Evolutionary conservation across 2,329 filamentous ascomycete species (phyloP), one percentile per base, ranked within the genome.

Genomic region (Aspergillus floridensis): DNA sequence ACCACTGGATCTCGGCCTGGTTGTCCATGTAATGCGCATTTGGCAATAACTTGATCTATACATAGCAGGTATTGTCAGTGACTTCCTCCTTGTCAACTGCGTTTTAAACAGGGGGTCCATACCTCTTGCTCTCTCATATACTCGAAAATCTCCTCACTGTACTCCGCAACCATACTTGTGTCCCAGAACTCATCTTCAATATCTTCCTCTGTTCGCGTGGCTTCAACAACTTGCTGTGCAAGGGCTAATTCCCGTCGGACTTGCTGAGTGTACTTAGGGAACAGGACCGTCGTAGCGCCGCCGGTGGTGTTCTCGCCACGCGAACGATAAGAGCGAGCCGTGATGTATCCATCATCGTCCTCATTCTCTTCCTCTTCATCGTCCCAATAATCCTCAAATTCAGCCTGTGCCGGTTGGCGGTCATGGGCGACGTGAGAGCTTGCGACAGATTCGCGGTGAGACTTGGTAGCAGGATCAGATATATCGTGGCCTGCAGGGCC

Each of bases 1-100:
- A 96, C 95, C 95, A 99, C 73, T 96, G 91, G 59, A 99, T 96
- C 76, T 98, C 93, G n/a, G 89, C 88, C 75, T 99, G 95, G 66
- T 90, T 88, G 63, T 96, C 92, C 93, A 99, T 99, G 81, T 99
- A 99, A 74, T 95, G 86, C 3, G 92, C 83, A 70, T 95, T 93
- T 1, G 95, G 95, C 46, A 93, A 82, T 86, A 97, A 90, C 67
- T 82, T 87, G 74, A 82, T 85, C 90, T 92, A 72, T 59, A n/a
- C 38, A 44, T 44, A 44, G 32, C 32, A 21, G 31, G 12, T 31
- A 48, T 52, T 29, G 63, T 72, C 47, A 76, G 70, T 51, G 62
- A 56, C 7, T 2, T 31, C 6, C 21, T 24, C 14, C 41, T 7
- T 8, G n/a, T 44, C 7, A 21, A 5, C 35, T 6, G 5, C 7